Evolutionary conservation across 257 asterid genomes (phyloP).

Genomic region (Solanum sitiens): DNA sequence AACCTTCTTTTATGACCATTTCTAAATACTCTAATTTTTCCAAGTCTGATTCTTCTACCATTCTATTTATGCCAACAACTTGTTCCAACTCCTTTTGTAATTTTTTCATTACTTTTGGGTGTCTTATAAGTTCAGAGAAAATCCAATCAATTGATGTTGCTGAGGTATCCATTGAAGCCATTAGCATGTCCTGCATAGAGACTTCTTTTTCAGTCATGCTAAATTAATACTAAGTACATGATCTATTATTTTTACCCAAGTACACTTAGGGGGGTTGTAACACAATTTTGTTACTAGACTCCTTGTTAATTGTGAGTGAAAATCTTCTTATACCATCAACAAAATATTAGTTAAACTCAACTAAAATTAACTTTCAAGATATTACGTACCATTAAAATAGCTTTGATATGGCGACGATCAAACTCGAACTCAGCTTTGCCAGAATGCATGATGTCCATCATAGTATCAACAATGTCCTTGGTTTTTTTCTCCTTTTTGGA

Average conservation of each 20-base stretch:
- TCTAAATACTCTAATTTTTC: too few relatives aligned
- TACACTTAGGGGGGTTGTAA: not conserved
- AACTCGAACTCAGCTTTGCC: constrained; percentile 6
- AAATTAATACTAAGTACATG: not conserved
- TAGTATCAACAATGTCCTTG: not conserved
- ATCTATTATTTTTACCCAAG: not conserved
- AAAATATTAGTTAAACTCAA: not conserved
- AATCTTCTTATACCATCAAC: not conserved
- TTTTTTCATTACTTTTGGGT: constrained; percentile 1
- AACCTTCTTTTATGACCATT: not conserved
- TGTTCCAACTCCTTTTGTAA: constrained; percentile 4
- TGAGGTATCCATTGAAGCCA: constrained; percentile 12
- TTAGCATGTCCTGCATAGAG: constrained; percentile 1
- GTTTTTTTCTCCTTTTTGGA: not conserved
- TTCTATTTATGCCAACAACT: constrained; percentile 4
- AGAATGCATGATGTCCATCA: constrained; percentile 2
- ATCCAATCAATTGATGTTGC: constrained; percentile 6
- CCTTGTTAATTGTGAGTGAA: not conserved
- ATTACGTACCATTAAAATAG: not conserved
- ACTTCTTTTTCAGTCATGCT: not conserved
- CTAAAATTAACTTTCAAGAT: not conserved
- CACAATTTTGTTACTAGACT: too few relatives aligned
- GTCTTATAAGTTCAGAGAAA: constrained; percentile 4
- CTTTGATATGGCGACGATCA: constrained; percentile 1
- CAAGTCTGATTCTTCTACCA: not conserved